Evolutionary conservation across 805 yeast genomes (phyloP).

Genomic region (Grigorovia yakushimaensis): DNA sequence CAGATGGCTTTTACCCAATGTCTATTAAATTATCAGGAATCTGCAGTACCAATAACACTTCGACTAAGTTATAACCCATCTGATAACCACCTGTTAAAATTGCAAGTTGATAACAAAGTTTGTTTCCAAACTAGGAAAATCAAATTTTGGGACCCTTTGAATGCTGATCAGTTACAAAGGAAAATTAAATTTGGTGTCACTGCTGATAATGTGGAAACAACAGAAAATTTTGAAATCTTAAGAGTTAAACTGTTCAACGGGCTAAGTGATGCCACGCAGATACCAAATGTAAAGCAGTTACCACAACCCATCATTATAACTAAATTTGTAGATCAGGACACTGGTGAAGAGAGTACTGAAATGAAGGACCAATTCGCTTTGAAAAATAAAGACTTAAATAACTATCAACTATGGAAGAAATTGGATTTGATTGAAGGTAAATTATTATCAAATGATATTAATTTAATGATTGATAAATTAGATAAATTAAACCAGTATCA

Average conservation of each 20-base stretch:
- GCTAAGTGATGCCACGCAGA: slow-evolving; percentile 44
- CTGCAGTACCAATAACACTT: slow-evolving; percentile 61
- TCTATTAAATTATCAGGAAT: slow-evolving; percentile 49
- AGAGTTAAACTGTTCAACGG: slow-evolving; percentile 45
- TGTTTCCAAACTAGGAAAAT: slow-evolving; percentile 58
- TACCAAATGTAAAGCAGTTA: slow-evolving; percentile 43
- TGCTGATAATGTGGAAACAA: slow-evolving; percentile 35
- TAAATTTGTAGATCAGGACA: slow-evolving; percentile 30
- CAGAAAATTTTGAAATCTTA: slow-evolving; percentile 58
- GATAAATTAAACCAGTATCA: slow-evolving; percentile 18
- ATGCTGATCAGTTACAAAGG: slow-evolving; percentile 3
- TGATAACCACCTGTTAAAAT: slow-evolving; percentile 38
- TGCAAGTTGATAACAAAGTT: slow-evolving; percentile 64
- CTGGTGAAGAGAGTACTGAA: slow-evolving; percentile 24
- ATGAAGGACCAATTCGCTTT: slow-evolving; percentile 20
- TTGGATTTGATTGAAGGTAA: slow-evolving; percentile 28
- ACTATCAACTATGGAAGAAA: slow-evolving; percentile 22
- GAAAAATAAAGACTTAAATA: slow-evolving; percentile 13
- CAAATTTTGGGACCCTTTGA: slow-evolving; percentile 29
- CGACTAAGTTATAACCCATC: slow-evolving; percentile 47
- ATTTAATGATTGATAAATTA: slow-evolving; percentile 17
- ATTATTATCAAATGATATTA: slow-evolving; percentile 28
- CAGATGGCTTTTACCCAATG: slow-evolving; percentile 43
- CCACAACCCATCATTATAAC: slow-evolving; percentile 37
- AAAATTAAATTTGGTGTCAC: slow-evolving; percentile 44